These are phyloP conservation scores for Hippophae tibetana DNA, from an alignment of 306 rosid species.

Conservation along the genomic window DNA sequence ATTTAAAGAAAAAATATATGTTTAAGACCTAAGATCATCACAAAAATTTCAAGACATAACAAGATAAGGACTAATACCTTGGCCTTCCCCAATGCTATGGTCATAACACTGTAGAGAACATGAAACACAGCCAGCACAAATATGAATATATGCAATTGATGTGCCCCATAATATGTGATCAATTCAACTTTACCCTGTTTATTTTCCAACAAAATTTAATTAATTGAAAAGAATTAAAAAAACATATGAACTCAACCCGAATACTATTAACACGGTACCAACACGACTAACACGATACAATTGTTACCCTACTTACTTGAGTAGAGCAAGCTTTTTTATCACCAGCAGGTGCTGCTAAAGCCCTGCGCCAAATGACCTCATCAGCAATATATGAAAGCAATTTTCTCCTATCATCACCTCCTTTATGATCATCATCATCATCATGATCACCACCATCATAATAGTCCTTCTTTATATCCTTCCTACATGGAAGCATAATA, in stretches of 20 bases:
- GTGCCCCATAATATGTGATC: constrained; percentile 42
- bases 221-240: background rate
- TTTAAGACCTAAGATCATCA: too few species aligned
- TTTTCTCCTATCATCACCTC: constrained; percentile 19
- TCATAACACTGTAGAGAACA: constrained; percentile 45
- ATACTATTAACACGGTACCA: too few species aligned
- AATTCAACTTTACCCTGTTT: constrained; percentile 43
- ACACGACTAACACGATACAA: background rate
- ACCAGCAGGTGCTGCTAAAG: constrained; percentile 21
- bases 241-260: background rate
- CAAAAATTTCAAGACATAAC: background rate
- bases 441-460: background rate
- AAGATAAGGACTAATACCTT: constrained; percentile 30
- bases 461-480: background rate
- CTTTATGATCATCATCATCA: too few species aligned
- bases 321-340: constrained; percentile 27
- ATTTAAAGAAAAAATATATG: too few species aligned
- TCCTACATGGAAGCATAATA: constrained; percentile 54
- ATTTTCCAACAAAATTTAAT: too few species aligned
- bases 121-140: constrained; percentile 63
- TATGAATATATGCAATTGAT: constrained; percentile 60
- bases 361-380: constrained; percentile 31
- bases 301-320: constrained; percentile 14
- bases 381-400: constrained; percentile 29
- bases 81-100: constrained; percentile 37